Conservation (phyloP, 495 filamentous ascomycete genomes). For the Lepraria neglecta region DNA sequence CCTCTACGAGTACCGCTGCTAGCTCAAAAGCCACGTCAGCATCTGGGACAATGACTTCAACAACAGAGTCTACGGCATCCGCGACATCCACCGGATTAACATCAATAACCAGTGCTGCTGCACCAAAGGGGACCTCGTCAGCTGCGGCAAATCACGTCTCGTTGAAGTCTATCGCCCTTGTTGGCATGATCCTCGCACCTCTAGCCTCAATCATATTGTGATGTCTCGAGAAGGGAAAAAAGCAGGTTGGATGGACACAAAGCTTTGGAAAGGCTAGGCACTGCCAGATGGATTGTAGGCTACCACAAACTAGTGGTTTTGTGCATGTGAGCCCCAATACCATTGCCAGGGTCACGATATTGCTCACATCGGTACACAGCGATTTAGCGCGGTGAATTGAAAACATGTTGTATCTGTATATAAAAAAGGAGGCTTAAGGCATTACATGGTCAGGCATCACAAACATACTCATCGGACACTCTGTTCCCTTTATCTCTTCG, state of each 20-base stretch:
- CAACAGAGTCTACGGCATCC: constrained; percentile 9
- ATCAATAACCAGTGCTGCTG: constrained; percentile 10
- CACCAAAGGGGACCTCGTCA: constrained; percentile 3
- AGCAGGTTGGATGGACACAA: background rate
- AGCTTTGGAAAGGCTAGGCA: background rate
- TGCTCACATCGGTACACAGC: background rate
- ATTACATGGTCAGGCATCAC: background rate
- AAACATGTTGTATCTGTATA: background rate
- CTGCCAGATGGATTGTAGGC: background rate
- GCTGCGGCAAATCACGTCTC: constrained; percentile 13
- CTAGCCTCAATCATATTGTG: background rate
- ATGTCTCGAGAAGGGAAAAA: background rate
- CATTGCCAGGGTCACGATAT: background rate
- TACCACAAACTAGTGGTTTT: background rate
- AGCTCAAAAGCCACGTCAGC: constrained; percentile 7
- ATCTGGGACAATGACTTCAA: constrained; percentile 3
- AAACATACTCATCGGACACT: too few relatives aligned
- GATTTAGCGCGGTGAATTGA: background rate
- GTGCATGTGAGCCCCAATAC: background rate
- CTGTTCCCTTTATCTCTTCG: too few relatives aligned
- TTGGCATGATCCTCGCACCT: constrained; percentile 20
- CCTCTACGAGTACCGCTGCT: constrained; percentile 2
- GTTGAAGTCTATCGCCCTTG: constrained; percentile 13
- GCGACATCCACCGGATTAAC: constrained; percentile 7
- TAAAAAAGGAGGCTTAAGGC: background rate